Conservation (phyloP, 2,329 filamentous ascomycete species). For the Hypoxylon sp. region DNA sequence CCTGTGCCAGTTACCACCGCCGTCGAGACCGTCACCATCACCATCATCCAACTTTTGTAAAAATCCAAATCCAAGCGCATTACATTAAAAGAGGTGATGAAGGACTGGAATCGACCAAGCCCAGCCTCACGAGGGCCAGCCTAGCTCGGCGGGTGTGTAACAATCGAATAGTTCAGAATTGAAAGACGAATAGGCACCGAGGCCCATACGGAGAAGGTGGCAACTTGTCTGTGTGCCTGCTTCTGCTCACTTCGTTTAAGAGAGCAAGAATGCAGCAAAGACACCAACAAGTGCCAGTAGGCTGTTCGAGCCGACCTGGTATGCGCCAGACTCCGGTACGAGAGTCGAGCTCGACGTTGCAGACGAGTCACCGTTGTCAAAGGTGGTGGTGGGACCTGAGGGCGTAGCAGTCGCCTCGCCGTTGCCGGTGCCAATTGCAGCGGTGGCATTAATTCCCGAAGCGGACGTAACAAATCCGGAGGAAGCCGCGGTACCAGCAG, state of each 20-base stretch:
- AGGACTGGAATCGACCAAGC: conserved; percentile 28
- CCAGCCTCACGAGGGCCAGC: conserved; percentile 40
- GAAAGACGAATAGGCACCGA: conserved; percentile 4
- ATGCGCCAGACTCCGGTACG: conserved; percentile 35
- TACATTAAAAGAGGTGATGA: conserved; percentile 32
- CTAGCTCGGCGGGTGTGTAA: conserved; percentile 32
- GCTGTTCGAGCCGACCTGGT: conserved; percentile 40
- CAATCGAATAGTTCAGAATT: conserved; percentile 25
- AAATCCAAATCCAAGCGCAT: conserved; percentile 15
- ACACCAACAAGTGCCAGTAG: conserved; percentile 43
- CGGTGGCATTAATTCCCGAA: conserved; percentile 39
- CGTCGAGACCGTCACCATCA: conserved; percentile 22
- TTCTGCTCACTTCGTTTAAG: conserved; percentile 19
- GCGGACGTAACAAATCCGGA: conserved; percentile 42
- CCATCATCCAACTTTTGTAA: conserved; percentile 17
- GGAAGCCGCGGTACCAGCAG: conserved; percentile 17
- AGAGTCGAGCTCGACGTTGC: conserved; percentile 28
- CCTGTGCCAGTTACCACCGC: conserved; percentile 19
- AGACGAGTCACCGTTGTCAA: conserved; percentile 34
- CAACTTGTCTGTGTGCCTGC: neutral
- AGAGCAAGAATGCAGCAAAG: conserved; percentile 43
- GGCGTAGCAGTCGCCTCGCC: conserved; percentile 43
- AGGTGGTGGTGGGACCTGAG: conserved; percentile 45
- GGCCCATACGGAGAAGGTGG: conserved; percentile 4
- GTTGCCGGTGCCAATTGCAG: conserved; percentile 29